A percentile compares a stretch with the other conserved stretches of the same genome.
phyloP scores from a whole-genome alignment of 768 basidiomycete species.

The Mycena latifolia region DNA sequence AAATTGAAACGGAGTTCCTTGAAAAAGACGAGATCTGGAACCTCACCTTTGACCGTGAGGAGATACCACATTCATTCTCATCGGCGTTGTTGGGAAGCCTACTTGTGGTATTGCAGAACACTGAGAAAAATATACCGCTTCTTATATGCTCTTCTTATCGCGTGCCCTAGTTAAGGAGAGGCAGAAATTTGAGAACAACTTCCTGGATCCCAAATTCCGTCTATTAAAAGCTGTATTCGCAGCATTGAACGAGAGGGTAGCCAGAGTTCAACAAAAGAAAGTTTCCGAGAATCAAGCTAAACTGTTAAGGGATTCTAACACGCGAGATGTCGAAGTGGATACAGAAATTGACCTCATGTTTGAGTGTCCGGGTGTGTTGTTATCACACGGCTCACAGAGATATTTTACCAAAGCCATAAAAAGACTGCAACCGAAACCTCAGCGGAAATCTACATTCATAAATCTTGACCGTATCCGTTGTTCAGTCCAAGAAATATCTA shows the following conservation, averaged over 20 bases:
- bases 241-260: conserved; percentile 9
- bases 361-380: neutral
- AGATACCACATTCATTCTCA: neutral
- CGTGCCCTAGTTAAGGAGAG: neutral
- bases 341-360: conserved; percentile 3
- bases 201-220: neutral
- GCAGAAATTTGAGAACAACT: conserved; percentile 2
- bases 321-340: no score
- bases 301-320: neutral
- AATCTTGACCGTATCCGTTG: conserved; percentile 17
- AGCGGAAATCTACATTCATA: neutral
- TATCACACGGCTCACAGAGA: conserved; percentile 4
- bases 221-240: neutral
- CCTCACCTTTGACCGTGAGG: neutral
- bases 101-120: neutral
- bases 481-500: neutral
- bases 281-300: neutral
- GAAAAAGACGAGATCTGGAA: neutral
- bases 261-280: neutral
- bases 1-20: neutral
- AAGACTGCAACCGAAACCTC: neutral
- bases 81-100: conserved; percentile 6
- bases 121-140: neutral
- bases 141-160: neutral
- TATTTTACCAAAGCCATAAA: conserved; percentile 9